Percentiles rank a stretch among this genome's conserved stretches.
These are phyloP conservation scores for Cladophialophora immunda DNA, from an alignment of 2,329 filamentous ascomycete species.

Conservation along the genomic window DNA sequence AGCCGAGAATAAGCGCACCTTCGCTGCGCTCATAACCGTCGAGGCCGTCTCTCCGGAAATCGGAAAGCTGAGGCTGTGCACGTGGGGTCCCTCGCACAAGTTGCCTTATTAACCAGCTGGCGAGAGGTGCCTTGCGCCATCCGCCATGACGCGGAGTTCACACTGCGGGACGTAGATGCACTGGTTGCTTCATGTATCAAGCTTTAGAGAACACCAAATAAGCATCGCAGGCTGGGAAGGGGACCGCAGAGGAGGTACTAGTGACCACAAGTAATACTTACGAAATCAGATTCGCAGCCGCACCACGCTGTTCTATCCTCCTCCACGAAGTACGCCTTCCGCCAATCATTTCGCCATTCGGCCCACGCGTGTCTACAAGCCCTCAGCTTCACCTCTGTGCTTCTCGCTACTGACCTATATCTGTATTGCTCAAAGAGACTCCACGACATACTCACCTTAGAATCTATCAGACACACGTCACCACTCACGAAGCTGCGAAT, in stretches of 20 bases:
- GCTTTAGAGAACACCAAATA: background rate
- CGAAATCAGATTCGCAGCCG: background rate
- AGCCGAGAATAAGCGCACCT: slow-evolving; percentile 31
- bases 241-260: background rate
- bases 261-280: background rate
- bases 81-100: background rate
- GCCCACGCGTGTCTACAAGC: background rate
- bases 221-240: background rate
- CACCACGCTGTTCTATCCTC: background rate
- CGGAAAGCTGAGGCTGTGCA: background rate
- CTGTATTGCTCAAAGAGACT: background rate
- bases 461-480: background rate
- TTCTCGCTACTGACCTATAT: background rate
- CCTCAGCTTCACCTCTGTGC: background rate
- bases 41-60: background rate
- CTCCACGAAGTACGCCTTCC: background rate
- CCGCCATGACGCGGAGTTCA: background rate
- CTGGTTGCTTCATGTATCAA: background rate
- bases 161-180: background rate
- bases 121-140: background rate
- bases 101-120: background rate
- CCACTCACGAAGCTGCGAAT: background rate
- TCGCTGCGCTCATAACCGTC: background rate
- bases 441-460: background rate
- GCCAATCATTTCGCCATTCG: background rate